Base-by-base conservation (phyloP, 768 basidiomycete species). In the Ramaria sp. region DNA sequence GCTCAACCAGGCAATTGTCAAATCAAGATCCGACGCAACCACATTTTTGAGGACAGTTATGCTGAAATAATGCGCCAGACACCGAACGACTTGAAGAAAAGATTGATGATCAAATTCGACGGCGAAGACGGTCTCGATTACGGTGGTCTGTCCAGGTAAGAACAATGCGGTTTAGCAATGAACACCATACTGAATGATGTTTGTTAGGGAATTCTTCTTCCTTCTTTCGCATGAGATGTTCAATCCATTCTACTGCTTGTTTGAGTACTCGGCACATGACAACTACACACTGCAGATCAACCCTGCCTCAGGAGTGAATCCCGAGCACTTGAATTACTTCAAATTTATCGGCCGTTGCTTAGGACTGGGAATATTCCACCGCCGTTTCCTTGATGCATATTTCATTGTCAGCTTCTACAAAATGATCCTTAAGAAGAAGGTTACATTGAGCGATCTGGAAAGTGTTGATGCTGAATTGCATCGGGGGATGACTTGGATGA, bases 351-450 rank as follows among this genome's bases (percentile, higher is more conserved):
- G 96, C 8, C 83, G 96, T 34, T 90, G 88, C 64, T 75, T 98
- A 52, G 93, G 94, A 50, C 78, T 98, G 42, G 95, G 90, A 60
- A 98, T 99, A 67, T 99, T 99, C 83, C 96, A 99, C 67, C 84
- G 96, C 52, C 89, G 96, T 9, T 99, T 99, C 84, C 73, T 99
- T 60, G 96, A 99, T 61, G 95, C 94, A 34, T 98, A 98, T 77
- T 99, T 99, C 69, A 97, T 98, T 61, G 93, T 95, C 66, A 90
- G 90, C 63, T 96, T 99, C 78, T 98, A 99, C 81, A 99, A 98
- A 76, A 97, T 97, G 94, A 94, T 98, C 57, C 67, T 99, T 64
- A 90, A 88, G 77, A 98, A 98, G 77, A 96, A 97, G 71, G 93
- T 98, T 30, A 86, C 86, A 0, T 69, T 98, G 38, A 80, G 86